A percentile compares a stretch with the other conserved stretches of the same genome.
phyloP scores from a whole-genome alignment of 2,329 filamentous ascomycete species.

The Exophiala spinifera region DNA sequence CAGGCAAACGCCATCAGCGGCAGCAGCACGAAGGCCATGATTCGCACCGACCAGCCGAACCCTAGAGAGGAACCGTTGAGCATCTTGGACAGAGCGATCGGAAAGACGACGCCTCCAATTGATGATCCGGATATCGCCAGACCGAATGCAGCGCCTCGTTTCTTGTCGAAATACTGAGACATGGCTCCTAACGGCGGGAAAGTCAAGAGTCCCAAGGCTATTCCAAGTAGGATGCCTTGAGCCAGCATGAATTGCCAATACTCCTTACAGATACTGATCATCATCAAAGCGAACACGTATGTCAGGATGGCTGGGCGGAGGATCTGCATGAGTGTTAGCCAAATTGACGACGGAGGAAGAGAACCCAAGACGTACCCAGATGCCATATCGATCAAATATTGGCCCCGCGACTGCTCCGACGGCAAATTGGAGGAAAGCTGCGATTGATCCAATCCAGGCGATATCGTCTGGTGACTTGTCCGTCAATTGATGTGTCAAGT shows the following conservation, averaged over 20 bases:
- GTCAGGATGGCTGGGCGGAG: conserved; percentile 48
- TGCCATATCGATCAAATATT: conserved; percentile 63
- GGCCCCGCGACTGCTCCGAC: conserved; percentile 82
- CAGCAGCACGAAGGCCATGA: conserved; percentile 54
- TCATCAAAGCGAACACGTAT: conserved; percentile 27
- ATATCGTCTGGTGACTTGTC: conserved; percentile 66
- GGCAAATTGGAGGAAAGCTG: conserved; percentile 78
- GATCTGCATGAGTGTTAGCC: conserved; percentile 19
- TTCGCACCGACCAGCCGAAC: conserved; percentile 53
- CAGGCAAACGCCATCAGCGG: conserved; percentile 53
- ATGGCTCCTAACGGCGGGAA: conserved; percentile 48
- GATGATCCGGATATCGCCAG: conserved; percentile 48
- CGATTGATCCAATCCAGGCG: conserved; percentile 84
- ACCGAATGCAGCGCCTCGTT: conserved; percentile 48
- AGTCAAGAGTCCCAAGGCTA: conserved; percentile 41
- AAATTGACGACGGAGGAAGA: background rate
- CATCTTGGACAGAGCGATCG: conserved; percentile 48
- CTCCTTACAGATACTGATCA: conserved; percentile 37
- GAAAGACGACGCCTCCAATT: conserved; percentile 54
- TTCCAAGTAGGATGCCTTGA: conserved; percentile 48
- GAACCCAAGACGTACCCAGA: conserved; percentile 11
- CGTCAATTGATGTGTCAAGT: conserved; percentile 68
- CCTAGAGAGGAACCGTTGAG: conserved; percentile 41
- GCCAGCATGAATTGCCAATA: conserved; percentile 55
- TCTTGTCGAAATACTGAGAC: conserved; percentile 49